These are phyloP conservation scores for Nigrospora sphaerica DNA, from an alignment of 2,329 filamentous ascomycete genomes.

Conservation along the genomic window DNA sequence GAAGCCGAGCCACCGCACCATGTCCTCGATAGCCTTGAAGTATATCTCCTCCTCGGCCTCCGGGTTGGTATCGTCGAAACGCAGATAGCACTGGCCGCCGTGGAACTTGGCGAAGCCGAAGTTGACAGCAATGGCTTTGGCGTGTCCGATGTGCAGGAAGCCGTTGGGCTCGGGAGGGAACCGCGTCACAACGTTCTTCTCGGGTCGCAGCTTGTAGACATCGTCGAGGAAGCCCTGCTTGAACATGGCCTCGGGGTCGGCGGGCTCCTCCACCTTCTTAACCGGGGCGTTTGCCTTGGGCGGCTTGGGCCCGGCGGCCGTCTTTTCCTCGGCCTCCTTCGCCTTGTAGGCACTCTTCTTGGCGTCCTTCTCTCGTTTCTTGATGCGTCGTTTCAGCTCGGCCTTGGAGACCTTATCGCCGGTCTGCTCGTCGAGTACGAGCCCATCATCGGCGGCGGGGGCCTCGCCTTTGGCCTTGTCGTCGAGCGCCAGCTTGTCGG, in stretches of 20 bases:
- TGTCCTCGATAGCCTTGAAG: constrained; percentile 82
- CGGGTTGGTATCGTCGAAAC: constrained; percentile 94
- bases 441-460: constrained; percentile 18
- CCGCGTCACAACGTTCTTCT: constrained; percentile 57
- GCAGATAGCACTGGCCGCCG: constrained; percentile 67
- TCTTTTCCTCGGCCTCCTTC: constrained; percentile 28
- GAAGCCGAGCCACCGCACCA: constrained; percentile 80
- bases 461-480: not conserved
- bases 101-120: constrained; percentile 89
- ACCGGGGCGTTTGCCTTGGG: constrained; percentile 19
- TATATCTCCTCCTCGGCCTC: constrained; percentile 87
- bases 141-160: constrained; percentile 87
- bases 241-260: constrained; percentile 64
- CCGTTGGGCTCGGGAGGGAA: constrained; percentile 90
- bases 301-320: constrained; percentile 15
- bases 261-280: constrained; percentile 36
- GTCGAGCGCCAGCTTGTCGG: not conserved
- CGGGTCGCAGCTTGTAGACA: constrained; percentile 62
- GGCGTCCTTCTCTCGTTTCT: constrained; percentile 53
- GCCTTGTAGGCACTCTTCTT: constrained; percentile 36
- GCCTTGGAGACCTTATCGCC: constrained; percentile 60
- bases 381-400: constrained; percentile 54
- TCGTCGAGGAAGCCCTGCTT: constrained; percentile 69
- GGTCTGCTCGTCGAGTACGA: constrained; percentile 55
- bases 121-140: constrained; percentile 92